A percentile compares a stretch with the other conserved stretches of the same genome.
Conservation (phyloP, 345 rosid genomes). For the Carallia pectinifolia region DNA sequence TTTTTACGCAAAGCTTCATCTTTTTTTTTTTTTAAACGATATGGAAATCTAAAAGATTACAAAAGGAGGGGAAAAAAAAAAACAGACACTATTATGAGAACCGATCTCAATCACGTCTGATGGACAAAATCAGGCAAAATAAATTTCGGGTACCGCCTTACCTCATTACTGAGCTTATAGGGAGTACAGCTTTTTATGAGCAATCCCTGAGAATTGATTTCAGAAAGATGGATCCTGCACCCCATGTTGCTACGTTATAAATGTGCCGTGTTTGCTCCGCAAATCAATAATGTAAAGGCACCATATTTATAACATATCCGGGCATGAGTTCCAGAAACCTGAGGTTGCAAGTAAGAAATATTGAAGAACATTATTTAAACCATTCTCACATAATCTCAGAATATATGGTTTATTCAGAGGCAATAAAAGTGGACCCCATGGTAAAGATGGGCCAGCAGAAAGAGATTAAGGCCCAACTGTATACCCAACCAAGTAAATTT, state of each 20-base stretch:
- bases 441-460: neutral
- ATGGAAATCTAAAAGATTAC: neutral
- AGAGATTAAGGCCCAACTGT: neutral
- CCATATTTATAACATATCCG: slow-evolving; percentile 68
- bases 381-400: neutral
- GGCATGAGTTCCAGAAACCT: slow-evolving; percentile 82
- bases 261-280: slow-evolving; percentile 70
- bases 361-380: neutral
- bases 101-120: slow-evolving; percentile 65
- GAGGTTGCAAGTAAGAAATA: slow-evolving; percentile 10
- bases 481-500: slow-evolving; percentile 64
- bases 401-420: neutral
- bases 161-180: slow-evolving; percentile 51
- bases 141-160: slow-evolving; percentile 56
- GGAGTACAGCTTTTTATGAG: slow-evolving; percentile 1
- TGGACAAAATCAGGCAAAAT: slow-evolving; percentile 50
- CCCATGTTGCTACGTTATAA: slow-evolving; percentile 59
- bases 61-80: neutral
- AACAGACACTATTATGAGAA: slow-evolving; percentile 53
- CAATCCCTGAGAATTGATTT: neutral
- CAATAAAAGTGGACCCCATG: neutral
- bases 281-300: slow-evolving; percentile 64
- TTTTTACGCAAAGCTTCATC: neutral
- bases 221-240: neutral
- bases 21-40: neutral